Conservation (phyloP, 2,329 filamentous ascomycete genomes). For the Penicillium sp. region DNA sequence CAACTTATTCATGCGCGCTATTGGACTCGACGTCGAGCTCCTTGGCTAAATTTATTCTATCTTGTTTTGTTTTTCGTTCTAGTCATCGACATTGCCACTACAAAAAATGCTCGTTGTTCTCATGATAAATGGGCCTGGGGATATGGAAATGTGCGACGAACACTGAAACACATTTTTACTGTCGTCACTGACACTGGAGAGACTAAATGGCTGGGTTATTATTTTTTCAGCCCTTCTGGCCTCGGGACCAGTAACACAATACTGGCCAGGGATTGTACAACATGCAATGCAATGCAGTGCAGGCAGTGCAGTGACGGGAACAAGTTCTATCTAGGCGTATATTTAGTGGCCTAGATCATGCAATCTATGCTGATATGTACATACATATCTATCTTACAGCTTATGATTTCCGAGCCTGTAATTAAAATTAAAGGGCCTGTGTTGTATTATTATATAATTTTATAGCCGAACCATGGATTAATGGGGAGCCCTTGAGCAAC, state of each 20-base stretch:
- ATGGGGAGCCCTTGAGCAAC: too few species aligned
- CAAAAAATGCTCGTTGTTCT: background rate
- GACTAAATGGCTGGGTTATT: background rate
- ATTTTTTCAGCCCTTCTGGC: background rate
- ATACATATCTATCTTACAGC: background rate
- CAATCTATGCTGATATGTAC: too few species aligned
- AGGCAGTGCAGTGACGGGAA: background rate
- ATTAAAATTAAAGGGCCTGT: too few species aligned
- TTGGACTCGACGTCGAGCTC: constrained; percentile 92
- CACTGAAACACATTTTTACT: background rate
- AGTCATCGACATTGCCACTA: background rate
- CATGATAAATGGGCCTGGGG: background rate
- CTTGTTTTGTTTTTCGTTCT: background rate
- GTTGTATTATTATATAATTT: too few species aligned
- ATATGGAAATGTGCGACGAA: background rate
- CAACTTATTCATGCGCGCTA: constrained; percentile 97
- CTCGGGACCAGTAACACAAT: background rate
- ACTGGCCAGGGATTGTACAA: background rate
- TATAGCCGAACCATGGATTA: too few species aligned
- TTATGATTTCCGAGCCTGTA: too few species aligned
- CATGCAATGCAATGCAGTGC: background rate
- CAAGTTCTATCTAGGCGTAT: background rate
- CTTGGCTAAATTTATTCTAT: constrained; percentile 39
- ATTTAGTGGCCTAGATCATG: background rate
- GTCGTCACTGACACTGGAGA: background rate